phyloP scores from a whole-genome alignment of 192 early-diverging fungal genomes.

The Geosiphon pyriformis region DNA sequence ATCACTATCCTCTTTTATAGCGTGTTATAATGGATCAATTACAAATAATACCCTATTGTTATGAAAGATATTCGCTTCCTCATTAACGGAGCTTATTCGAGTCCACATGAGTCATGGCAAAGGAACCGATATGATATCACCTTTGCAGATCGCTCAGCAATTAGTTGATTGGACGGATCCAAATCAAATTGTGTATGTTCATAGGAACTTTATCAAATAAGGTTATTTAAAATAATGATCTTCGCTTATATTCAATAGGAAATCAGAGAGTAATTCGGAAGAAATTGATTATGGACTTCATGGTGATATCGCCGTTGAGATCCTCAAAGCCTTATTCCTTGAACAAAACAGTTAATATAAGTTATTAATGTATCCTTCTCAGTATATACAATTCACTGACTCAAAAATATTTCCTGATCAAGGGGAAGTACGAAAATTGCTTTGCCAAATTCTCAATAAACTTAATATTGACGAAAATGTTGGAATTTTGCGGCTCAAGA shows the following conservation, averaged over 20 bases:
- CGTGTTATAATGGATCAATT: conserved; percentile 22
- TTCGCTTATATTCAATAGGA: conserved; percentile 26
- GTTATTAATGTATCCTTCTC: background rate
- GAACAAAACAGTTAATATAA: conserved; percentile 34
- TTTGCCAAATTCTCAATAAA: conserved; percentile 58
- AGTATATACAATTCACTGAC: background rate
- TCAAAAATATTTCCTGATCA: background rate
- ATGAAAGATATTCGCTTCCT: conserved; percentile 32
- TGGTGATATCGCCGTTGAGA: conserved; percentile 55
- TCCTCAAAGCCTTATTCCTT: conserved; percentile 50
- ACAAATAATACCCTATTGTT: background rate
- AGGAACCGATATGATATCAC: conserved; percentile 46
- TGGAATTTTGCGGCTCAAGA: conserved; percentile 34
- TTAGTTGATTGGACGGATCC: conserved; percentile 76
- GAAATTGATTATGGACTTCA: conserved; percentile 46
- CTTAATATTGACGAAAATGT: conserved; percentile 43
- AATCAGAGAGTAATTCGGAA: conserved; percentile 26
- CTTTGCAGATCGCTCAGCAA: conserved; percentile 63
- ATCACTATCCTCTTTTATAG: conserved; percentile 21
- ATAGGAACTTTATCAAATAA: background rate
- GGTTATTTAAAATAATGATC: background rate
- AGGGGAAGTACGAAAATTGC: conserved; percentile 52
- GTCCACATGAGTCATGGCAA: conserved; percentile 30
- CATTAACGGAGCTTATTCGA: conserved; percentile 31
- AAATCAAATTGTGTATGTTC: conserved; percentile 56